A percentile compares a stretch with the other conserved stretches of the same genome.
phyloP scores from a whole-genome alignment of 2,329 filamentous ascomycete genomes.

The Fusarium palustre region DNA sequence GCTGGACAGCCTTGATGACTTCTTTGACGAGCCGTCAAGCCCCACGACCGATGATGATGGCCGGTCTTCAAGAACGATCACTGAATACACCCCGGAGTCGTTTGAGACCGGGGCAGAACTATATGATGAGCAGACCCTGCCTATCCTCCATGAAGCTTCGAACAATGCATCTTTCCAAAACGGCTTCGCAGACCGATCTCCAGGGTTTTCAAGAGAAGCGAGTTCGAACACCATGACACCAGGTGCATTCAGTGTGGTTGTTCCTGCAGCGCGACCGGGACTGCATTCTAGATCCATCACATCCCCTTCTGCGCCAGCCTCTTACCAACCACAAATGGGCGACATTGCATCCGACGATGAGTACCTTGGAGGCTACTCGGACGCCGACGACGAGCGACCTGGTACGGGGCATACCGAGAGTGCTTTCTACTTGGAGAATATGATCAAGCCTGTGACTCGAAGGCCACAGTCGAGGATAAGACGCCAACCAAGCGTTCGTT shows the following conservation, averaged over 20 bases:
- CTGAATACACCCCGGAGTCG: conserved; percentile 72
- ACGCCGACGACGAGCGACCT: conserved; percentile 73
- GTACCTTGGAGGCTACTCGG: conserved; percentile 78
- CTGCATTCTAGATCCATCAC: conserved; percentile 87
- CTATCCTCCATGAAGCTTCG: conserved; percentile 87
- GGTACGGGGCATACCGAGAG: conserved; percentile 56
- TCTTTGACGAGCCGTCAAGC: conserved; percentile 77
- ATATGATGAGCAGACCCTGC: conserved; percentile 93
- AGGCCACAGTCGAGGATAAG: conserved; percentile 61
- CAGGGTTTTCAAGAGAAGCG: conserved; percentile 69
- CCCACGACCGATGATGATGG: conserved; percentile 70
- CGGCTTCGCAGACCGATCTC: conserved; percentile 81
- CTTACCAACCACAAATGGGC: conserved; percentile 65
- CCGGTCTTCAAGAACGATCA: conserved; percentile 71
- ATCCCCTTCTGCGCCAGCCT: conserved; percentile 74
- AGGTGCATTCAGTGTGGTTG: conserved; percentile 64
- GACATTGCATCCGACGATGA: conserved; percentile 84
- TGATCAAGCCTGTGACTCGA: conserved; percentile 69
- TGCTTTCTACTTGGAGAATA: conserved; percentile 69
- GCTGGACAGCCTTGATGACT: conserved; percentile 82
- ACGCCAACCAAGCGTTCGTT: conserved; percentile 50
- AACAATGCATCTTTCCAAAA: conserved; percentile 88
- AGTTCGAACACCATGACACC: conserved; percentile 73
- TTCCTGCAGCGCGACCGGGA: conserved; percentile 65
- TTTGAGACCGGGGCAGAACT: conserved; percentile 82